Conservation (phyloP, 768 basidiomycete species). For the Pulveroboletus sp. region DNA sequence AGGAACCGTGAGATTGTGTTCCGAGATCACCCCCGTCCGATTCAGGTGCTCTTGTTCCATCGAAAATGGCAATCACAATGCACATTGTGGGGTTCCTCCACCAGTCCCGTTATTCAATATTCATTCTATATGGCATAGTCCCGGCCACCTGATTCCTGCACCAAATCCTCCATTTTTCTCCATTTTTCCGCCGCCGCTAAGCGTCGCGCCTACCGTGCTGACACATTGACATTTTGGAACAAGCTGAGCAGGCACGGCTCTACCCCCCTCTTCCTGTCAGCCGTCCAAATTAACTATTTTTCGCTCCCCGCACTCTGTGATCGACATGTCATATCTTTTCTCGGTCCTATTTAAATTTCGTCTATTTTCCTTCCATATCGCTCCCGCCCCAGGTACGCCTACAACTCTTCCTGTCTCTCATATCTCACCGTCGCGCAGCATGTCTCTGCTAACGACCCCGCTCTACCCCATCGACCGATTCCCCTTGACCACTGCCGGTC, state of each 20-base stretch:
- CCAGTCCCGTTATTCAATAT: background rate
- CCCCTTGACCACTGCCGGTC: slow-evolving; percentile 9
- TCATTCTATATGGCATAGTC: background rate
- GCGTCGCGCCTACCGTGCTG: background rate
- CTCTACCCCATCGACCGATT: background rate
- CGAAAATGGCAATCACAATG: slow-evolving; percentile 19
- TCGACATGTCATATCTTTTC: slow-evolving; percentile 15
- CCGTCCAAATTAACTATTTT: slow-evolving; percentile 9
- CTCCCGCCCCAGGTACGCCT: background rate
- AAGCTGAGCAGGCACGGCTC: background rate
- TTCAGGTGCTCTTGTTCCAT: slow-evolving; percentile 25
- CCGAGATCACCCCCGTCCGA: slow-evolving; percentile 9
- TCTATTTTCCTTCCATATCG: background rate
- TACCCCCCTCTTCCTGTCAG: background rate
- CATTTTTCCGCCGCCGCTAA: slow-evolving; percentile 12
- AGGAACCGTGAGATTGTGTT: slow-evolving; percentile 14
- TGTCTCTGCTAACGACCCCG: background rate
- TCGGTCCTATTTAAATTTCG: slow-evolving; percentile 24
- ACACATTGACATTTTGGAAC: background rate
- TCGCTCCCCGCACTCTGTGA: slow-evolving; percentile 16
- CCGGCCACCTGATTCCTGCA: slow-evolving; percentile 6
- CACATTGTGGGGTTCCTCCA: slow-evolving; percentile 9
- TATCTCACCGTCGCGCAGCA: background rate
- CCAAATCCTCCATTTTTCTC: background rate
- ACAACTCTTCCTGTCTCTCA: no score